Base-by-base conservation (phyloP, 2,329 filamentous ascomycete genomes). In the Mycosphaerella sp. region DNA sequence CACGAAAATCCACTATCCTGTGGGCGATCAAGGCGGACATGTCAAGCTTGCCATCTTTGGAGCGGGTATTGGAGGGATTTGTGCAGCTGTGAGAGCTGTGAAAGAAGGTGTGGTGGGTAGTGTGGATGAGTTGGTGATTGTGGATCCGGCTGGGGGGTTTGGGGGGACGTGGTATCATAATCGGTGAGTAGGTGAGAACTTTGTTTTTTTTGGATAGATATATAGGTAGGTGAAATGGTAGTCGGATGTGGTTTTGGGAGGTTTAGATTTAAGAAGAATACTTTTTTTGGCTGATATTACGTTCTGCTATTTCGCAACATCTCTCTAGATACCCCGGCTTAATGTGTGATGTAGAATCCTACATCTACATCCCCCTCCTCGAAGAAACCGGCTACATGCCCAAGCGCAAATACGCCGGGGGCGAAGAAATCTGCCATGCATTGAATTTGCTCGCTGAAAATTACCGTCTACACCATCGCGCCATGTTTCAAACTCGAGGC, bases 341-440 rank as follows among this genome's bases (percentile, higher is more conserved):
- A 2, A 66, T 64, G 55, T 84, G 80, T 60, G 81, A 85, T 59
- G 67, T 81, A 2, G 81, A 84, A 64, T 72, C 72, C 45, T 81
- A 79, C 58, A 69, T 74, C 13, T 84, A 84, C 58, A 64, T 83
- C 66, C 79, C 80, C 4, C 28, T 3, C 10, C 70, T 84, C 1
- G 80, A 84, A 54, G 79, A 83, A 63, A 80, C 72, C 1, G 75
- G 75, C 0, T 82, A 80, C 59, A 73, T 82, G 62, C 81, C 81
- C 0, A 75, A 68, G 13, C 69, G 77, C 39, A 71, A 71, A 36
- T 79, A 77, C 54, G 65, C 72, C 0, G 64, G 65, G 5, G 75
- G 72, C 0, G 56, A 63, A 2, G 76, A 79, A 56, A 53, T 81
- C 14, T 70, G 73, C 2, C 62, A 69, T 32, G 71, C 81, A 58